phyloP scores from a whole-genome alignment of 306 rosid genomes.

The Potentilla sterilis region DNA sequence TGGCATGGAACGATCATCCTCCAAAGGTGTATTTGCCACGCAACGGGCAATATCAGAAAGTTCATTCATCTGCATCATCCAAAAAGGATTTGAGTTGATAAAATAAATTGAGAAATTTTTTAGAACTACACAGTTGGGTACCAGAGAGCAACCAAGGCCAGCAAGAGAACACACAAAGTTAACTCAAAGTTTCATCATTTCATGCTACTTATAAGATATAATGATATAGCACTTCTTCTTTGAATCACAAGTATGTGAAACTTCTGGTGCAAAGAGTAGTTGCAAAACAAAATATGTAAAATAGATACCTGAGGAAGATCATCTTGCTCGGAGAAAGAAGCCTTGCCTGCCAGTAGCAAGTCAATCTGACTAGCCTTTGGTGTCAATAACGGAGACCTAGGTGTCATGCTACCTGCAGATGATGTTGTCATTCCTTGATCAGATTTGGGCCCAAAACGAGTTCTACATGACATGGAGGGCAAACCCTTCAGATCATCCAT shows the following conservation, averaged over 20 bases:
- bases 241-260: not conserved
- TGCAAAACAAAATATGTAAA: constrained; percentile 10
- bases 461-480: constrained; percentile 88
- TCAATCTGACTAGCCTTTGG: constrained; percentile 96
- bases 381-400: constrained; percentile 94
- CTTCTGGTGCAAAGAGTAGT: not conserved
- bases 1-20: constrained; percentile 65
- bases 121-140: constrained; percentile 1
- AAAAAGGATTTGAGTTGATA: constrained; percentile 20
- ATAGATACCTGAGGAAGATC: constrained; percentile 84
- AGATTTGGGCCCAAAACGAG: constrained; percentile 99
- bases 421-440: constrained; percentile 99
- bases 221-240: not conserved
- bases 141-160: constrained; percentile 10
- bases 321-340: constrained; percentile 88
- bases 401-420: constrained; percentile 99
- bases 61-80: constrained; percentile 74
- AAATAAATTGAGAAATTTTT: not conserved
- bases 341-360: constrained; percentile 87
- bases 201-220: constrained; percentile 3
- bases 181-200: not conserved
- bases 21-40: constrained; percentile 78
- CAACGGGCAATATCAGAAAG: constrained; percentile 94
- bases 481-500: constrained; percentile 95
- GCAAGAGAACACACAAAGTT: constrained; percentile 4